Conservation (phyloP, 768 basidiomycete species). For the Pluteus cervinus region DNA sequence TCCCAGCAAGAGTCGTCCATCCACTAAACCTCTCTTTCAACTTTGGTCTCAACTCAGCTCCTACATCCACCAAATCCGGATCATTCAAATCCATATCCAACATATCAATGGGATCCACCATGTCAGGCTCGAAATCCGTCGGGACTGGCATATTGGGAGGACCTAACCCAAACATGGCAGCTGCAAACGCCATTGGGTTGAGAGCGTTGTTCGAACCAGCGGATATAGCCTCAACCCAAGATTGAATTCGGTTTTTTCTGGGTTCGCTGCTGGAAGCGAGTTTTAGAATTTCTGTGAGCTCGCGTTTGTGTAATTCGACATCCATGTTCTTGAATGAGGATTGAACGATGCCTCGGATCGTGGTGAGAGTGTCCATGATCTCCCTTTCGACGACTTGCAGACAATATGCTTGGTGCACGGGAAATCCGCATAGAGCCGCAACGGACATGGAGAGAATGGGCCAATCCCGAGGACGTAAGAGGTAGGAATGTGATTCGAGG, state of each 20-base stretch:
- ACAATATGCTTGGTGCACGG: conserved; percentile 24
- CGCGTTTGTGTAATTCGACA: conserved; percentile 28
- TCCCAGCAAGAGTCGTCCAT: conserved; percentile 39
- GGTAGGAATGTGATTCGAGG: conserved; percentile 40
- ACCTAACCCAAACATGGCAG: conserved; percentile 63
- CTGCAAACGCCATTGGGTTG: conserved; percentile 56
- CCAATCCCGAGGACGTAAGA: conserved; percentile 58
- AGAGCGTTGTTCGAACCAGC: conserved; percentile 24
- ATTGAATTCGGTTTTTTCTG: conserved; percentile 42
- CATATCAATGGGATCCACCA: conserved; percentile 43
- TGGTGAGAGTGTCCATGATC: conserved; percentile 36
- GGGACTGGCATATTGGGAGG: conserved; percentile 23
- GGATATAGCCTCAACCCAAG: conserved; percentile 48
- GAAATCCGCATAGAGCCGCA: conserved; percentile 24
- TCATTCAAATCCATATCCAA: conserved; percentile 47
- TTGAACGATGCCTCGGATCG: conserved; percentile 37
- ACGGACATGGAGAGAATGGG: conserved; percentile 39
- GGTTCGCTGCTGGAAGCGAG: conserved; percentile 28
- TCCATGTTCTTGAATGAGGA: conserved; percentile 43
- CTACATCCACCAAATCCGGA: conserved; percentile 51
- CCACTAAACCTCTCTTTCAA: conserved; percentile 52
- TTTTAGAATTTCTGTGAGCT: conserved; percentile 40
- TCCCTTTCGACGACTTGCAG: conserved; percentile 47
- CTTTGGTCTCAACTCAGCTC: conserved; percentile 55
- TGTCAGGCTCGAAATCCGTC: conserved; percentile 31